These are phyloP conservation scores for Drosera capensis DNA, from an alignment of 148 eudicot genomes.

Conservation along the genomic window DNA sequence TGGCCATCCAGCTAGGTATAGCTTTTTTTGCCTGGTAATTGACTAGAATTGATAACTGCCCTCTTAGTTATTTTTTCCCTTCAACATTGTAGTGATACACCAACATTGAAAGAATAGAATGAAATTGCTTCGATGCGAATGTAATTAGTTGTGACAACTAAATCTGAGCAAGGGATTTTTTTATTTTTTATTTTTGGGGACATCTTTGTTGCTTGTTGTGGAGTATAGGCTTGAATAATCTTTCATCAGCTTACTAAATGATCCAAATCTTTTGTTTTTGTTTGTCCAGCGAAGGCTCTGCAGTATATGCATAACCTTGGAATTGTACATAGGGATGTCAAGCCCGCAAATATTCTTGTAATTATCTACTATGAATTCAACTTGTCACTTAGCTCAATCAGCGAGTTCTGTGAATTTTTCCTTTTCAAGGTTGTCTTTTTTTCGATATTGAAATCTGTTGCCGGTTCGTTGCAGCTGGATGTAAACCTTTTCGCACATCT, in stretches of 20 bases:
- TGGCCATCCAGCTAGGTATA: conserved; percentile 48
- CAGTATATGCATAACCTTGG: conserved; percentile 73
- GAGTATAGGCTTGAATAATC: not conserved
- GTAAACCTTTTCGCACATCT: conserved; percentile 48
- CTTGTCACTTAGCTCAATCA: not conserved
- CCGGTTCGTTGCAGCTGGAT: conserved; percentile 45
- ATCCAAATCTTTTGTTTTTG: conserved; percentile 6
- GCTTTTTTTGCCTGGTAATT: not conserved
- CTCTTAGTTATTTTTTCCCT: not conserved
- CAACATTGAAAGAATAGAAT: too few relatives aligned
- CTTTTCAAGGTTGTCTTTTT: not conserved
- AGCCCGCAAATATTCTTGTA: conserved; percentile 97
- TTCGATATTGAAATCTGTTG: conserved; percentile 1
- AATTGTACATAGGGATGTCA: conserved; percentile 88
- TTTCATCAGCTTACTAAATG: not conserved
- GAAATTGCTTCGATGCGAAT: too few relatives aligned
- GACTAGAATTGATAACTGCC: not conserved
- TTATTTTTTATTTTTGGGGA: not conserved
- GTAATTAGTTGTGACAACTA: too few relatives aligned
- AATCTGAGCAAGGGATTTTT: too few relatives aligned
- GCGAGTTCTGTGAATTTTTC: too few relatives aligned
- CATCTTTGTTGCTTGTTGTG: not conserved
- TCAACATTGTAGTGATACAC: not conserved
- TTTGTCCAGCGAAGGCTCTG: conserved; percentile 71
- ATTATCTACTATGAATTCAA: conserved; percentile 20